Base-by-base conservation (phyloP, 768 basidiomycete species). In the Artomyces pyxidatus region DNA sequence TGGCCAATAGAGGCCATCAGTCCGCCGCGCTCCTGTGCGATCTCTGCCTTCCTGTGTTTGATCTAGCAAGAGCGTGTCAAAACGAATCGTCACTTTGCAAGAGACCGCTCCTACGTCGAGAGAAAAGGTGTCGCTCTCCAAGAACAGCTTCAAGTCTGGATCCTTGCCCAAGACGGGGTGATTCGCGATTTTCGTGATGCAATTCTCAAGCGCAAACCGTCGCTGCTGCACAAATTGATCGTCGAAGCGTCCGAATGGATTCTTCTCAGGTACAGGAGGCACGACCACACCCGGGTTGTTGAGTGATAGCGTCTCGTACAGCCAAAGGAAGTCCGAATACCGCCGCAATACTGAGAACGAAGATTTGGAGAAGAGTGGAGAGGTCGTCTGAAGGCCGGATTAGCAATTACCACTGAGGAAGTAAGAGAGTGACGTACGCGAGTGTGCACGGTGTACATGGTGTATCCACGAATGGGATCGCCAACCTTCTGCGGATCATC, bases 261-360 rank as follows among this genome's bases (percentile, higher is more conserved):
- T 90, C 73, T 99, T 99, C 65, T 95, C 96, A 0, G 96, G 96
- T 5, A 87, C 88, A 0, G 95, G 95, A 7, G 96, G 96, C 0
- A 99, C 92, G 32, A 98, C 86, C 2, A 98, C 93, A 8, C 96
- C 96, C 3, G 95, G 94, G 61, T 98, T 98, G 66, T 97, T 97
- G 57, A 68, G 63, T 0, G 83, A 84, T 2, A 99, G 76, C 0
- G 85, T 81, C 59, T 93, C 91, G 64, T 89, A 96, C 1, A 99
- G 67, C 96, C 96, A 98, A 17, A 97, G 76, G 60, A 98, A 99
- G 66, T 99, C 95, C 6, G 90, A 92, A 66, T 96, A 99, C 27
- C 96, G 83, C n/a, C 96, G 79, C 1, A 99, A 80, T 45, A 97
- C 96, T 2, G 93, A 94, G 64, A 96, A 95, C 1, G 81, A 71